A percentile compares a stretch with the other conserved stretches of the same genome.
These are phyloP conservation scores for Gnomoniopsis smithogilvyi DNA, from an alignment of 2,329 filamentous ascomycete species.

Conservation along the genomic window DNA sequence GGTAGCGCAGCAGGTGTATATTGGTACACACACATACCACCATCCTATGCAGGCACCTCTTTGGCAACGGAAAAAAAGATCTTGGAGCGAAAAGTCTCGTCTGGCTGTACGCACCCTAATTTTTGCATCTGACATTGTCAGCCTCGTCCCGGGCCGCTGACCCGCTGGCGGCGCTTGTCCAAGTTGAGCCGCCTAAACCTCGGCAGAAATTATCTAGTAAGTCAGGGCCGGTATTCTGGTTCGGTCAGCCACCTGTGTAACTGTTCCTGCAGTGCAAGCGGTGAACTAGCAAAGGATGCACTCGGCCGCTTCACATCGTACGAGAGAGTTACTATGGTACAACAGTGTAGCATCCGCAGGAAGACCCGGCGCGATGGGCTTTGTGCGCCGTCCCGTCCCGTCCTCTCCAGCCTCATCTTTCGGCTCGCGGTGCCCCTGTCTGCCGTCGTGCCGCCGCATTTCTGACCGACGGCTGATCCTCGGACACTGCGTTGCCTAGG, in stretches of 20 bases:
- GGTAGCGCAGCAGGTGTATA: background rate
- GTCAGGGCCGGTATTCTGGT: background rate
- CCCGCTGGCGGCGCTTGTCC: conserved; percentile 13
- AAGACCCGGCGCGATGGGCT: background rate
- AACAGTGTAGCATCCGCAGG: no score
- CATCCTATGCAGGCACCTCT: background rate
- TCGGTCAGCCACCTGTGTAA: background rate
- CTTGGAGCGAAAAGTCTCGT: background rate
- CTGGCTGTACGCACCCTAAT: background rate
- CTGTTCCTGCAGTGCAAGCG: background rate
- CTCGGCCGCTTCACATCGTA: no score
- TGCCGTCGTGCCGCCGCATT: conserved; percentile 14
- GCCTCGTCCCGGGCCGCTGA: conserved; percentile 11
- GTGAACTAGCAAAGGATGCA: background rate
- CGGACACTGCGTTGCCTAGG: conserved; percentile 1
- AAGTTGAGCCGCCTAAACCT: conserved; percentile 13
- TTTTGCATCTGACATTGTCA: background rate
- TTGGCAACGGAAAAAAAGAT: background rate
- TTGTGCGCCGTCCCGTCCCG: conserved; percentile 6
- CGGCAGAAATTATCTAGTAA: conserved; percentile 1
- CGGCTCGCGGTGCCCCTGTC: background rate
- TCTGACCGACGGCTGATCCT: conserved; percentile 15
- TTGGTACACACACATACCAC: background rate
- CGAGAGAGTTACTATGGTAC: no score
- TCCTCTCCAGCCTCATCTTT: background rate